Evolutionary conservation across 2,329 filamentous ascomycete species (phyloP), one percentile per base, ranked within the genome.

Genomic region (Aschersonia sp.): DNA sequence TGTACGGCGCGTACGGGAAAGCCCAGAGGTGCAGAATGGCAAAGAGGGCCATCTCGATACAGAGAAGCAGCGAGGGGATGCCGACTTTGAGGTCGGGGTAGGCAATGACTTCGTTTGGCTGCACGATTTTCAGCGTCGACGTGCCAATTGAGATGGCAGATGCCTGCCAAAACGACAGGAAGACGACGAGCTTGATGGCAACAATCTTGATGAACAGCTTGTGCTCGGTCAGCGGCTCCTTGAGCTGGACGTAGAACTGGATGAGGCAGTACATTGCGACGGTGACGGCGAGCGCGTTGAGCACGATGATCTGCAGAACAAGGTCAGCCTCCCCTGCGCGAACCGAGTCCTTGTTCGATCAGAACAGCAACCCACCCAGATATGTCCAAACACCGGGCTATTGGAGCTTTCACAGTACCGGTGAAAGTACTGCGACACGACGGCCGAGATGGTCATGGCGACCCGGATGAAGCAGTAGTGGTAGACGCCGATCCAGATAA

Each of bases 211-310:
- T 64, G 54, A 90, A 83, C 0, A 87, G 84, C 14, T 68, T 72
- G 59, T 94, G 77, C 47, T 81, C 74, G 6, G 73, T 71, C 30
- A 94, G 72, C 49, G 85, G 77, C 1, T 72, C 66, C 52, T 78
- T 80, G 43, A 92, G 70, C 62, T 94, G 86, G 32, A 84, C 62
- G 62, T 94, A 94, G 62, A 92, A 92, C 56, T 94, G 87, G 52
- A 94, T 81, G 42, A 95, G 65, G 60, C 84, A 89, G 67, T 85
- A 92, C 84, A 95, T 94, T 50, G 88, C 87, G 49, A 94, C 76
- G 0, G 82, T 78, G 40, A 94, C 85, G 2, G 84, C 82, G 29
- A 77, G 52, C 55, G 75, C 78, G 60, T 92, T 82, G 54, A 94
- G 76, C 2, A 74, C 71, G 58, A 85, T 71, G 41, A 79, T 69